Base-by-base conservation (phyloP, 352 stramenopile species). In the Pythium myriotylum region DNA sequence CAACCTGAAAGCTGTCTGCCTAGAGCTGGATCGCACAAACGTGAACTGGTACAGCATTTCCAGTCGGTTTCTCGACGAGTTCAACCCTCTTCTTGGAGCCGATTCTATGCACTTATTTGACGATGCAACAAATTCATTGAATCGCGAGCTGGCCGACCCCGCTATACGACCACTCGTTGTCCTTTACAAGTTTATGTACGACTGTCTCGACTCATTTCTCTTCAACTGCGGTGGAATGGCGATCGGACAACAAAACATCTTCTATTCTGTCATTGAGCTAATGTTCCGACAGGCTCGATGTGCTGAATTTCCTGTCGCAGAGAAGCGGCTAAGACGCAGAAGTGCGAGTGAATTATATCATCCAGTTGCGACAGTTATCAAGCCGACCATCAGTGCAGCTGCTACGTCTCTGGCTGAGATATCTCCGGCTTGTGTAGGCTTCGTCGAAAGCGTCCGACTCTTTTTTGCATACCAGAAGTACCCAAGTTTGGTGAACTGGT, bases 381-480 rank as follows among this genome's bases (percentile, higher is more conserved):
- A 41, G 6, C 14, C 43, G 26, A 35, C 23, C 23, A 42, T 19
- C 12, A 19, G 23, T 39, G 9, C 47, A 2, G n/a, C 46, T 20
- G 20, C 48, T 0, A 26, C 29, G 7, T 0, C 49, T 7, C 29
- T 71, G n/a, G 8, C 45, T 41, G 72, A 59, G 0, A 68, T 89
- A 26, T 84, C 77, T 17, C 56, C 74, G 0, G 60, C 67, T 13
- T 81, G 84, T 37, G 55, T 77, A 26, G 55, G 66, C 7, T 91
- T 92, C 60, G 70, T 91, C 1, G 83, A 95, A 48, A 88, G 70
- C 57, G 73, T 92, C 12, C 80, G 87, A 24, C 60, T 91, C 0
- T 95, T 92, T 59, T 95, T 94, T 48, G 84, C 87, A 10, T 79
- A 75, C 4, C 81, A 92, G 46, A 91, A 92, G 50, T 92, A 93